phyloP scores from a whole-genome alignment of 176 grass and related monocot species.

The Thalia dealbata region DNA sequence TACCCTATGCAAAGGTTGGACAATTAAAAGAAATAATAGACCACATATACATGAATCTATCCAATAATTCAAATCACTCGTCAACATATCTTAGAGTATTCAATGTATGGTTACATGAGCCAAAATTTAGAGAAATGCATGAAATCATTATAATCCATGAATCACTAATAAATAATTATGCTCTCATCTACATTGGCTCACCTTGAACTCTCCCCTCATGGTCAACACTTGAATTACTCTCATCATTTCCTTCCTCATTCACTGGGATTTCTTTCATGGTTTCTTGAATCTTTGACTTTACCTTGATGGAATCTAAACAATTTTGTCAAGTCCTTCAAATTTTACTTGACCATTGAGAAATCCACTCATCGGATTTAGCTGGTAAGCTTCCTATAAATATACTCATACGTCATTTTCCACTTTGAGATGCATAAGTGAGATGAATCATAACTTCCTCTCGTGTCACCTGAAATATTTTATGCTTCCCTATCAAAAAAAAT shows the following conservation, averaged over 20 bases:
- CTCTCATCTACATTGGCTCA: slow-evolving; percentile 23
- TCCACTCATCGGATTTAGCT: no score
- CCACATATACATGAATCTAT: background rate
- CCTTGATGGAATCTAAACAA: slow-evolving; percentile 32
- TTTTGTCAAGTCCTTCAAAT: slow-evolving; percentile 47
- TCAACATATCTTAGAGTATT: slow-evolving; percentile 99
- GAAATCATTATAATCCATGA: slow-evolving; percentile 99
- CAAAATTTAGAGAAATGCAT: slow-evolving; percentile 94
- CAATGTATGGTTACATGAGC: slow-evolving; percentile 94
- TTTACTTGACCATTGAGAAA: slow-evolving; percentile 53
- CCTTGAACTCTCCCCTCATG: slow-evolving; percentile 24
- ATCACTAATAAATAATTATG: slow-evolving; percentile 76
- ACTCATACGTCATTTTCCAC: slow-evolving; percentile 26
- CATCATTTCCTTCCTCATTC: slow-evolving; percentile 22
- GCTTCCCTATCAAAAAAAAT: slow-evolving; percentile 47
- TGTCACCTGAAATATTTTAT: slow-evolving; percentile 14
- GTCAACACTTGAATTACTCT: slow-evolving; percentile 24
- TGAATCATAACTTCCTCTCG: slow-evolving; percentile 19
- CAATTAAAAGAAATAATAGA: background rate
- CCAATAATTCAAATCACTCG: slow-evolving; percentile 41
- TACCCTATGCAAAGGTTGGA: slow-evolving; percentile 31
- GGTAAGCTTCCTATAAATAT: slow-evolving; percentile 30
- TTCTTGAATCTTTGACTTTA: slow-evolving; percentile 36
- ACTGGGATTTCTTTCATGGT: no score
- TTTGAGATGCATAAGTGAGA: slow-evolving; percentile 29